Evolutionary conservation across 257 asterid species (phyloP).

Genomic region (Asclepias syriaca): DNA sequence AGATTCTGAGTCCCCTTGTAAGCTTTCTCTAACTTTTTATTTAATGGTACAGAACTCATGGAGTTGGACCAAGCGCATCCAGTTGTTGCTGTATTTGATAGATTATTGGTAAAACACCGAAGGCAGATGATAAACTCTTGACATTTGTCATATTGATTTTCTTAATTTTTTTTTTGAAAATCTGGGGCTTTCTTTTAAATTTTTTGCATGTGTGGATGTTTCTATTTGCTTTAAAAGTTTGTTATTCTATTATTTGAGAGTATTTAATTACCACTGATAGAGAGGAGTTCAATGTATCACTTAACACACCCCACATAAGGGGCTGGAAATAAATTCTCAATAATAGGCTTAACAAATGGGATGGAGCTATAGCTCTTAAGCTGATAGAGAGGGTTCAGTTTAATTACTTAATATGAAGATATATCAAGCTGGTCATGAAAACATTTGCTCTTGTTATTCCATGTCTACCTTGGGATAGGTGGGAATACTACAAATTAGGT

Average conservation of each 20-base stretch:
- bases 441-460: not conserved
- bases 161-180: not conserved
- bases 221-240: not conserved
- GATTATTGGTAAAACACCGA: slow-evolving; percentile 64
- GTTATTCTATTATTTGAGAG: not conserved
- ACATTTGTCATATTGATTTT: slow-evolving; percentile 4
- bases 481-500: not conserved
- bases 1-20: not conserved
- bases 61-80: slow-evolving; percentile 51
- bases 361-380: no score
- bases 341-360: no score
- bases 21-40: slow-evolving; percentile 26
- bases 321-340: no score
- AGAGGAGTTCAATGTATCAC: no score
- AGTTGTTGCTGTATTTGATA: slow-evolving; percentile 59
- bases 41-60: slow-evolving; percentile 35
- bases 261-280: no score
- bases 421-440: not conserved
- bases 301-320: no score
- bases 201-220: not conserved
- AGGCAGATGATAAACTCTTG: slow-evolving; percentile 10
- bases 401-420: not conserved
- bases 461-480: not conserved
- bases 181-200: not conserved
- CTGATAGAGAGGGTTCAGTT: no score